Evolutionary conservation across 2,329 filamentous ascomycete species (phyloP).

Genomic region (Trichoderma breve): DNA sequence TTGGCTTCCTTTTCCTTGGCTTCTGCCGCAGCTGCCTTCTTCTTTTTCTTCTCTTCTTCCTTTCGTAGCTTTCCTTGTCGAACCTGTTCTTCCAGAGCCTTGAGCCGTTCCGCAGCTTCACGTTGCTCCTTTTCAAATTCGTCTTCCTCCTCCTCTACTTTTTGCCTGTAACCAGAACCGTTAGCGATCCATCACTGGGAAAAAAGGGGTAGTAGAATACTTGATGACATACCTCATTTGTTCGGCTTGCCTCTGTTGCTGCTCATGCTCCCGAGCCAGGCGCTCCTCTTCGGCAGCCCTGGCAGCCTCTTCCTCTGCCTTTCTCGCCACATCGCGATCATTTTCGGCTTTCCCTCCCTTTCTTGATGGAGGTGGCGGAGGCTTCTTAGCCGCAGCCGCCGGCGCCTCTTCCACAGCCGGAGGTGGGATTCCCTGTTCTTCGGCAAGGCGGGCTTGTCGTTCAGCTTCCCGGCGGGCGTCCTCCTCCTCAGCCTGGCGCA

Average conservation of each 20-base stretch:
- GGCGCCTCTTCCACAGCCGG: conserved; percentile 51
- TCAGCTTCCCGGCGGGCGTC: conserved; percentile 86
- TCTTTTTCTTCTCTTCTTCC: conserved; percentile 89
- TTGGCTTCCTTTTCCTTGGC: conserved; percentile 85
- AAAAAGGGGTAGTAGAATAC: background rate
- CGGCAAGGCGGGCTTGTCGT: conserved; percentile 76
- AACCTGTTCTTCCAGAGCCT: conserved; percentile 90
- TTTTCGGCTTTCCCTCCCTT: conserved; percentile 64
- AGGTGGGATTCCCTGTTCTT: conserved; percentile 66
- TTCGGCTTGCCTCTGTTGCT: conserved; percentile 69
- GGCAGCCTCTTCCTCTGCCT: conserved; percentile 60
- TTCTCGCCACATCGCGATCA: conserved; percentile 54
- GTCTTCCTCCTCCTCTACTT: conserved; percentile 72
- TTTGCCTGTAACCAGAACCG: conserved; percentile 54
- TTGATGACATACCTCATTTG: conserved; percentile 73
- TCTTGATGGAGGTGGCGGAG: conserved; percentile 76
- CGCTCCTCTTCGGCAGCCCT: conserved; percentile 64
- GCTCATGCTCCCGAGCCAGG: conserved; percentile 68
- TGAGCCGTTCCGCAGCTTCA: conserved; percentile 77
- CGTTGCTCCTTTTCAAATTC: conserved; percentile 78
- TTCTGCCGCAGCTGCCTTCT: conserved; percentile 83
- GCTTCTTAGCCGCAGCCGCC: conserved; percentile 54
- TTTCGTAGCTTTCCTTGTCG: conserved; percentile 92
- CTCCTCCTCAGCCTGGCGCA: conserved; percentile 89
- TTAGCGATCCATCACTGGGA: conserved; percentile 27